phyloP scores from a whole-genome alignment of 2,329 filamentous ascomycete species.

The Fusarium nelsonii region DNA sequence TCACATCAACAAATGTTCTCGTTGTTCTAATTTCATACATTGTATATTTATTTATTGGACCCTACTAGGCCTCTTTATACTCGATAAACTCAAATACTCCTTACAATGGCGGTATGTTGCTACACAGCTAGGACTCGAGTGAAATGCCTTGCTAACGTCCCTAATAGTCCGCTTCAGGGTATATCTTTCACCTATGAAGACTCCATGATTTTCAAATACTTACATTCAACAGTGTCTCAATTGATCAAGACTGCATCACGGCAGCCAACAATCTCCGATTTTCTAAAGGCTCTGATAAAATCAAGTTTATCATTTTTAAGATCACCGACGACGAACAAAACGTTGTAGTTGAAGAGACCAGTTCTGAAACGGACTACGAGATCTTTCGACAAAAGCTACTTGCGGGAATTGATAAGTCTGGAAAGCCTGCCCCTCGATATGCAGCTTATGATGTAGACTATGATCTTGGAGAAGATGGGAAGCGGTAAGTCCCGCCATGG shows the following conservation, averaged over 20 bases:
- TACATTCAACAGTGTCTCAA: constrained; percentile 15
- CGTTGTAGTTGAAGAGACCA: constrained; percentile 31
- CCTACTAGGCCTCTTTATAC: not conserved
- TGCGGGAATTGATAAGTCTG: constrained; percentile 11
- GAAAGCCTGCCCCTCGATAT: constrained; percentile 30
- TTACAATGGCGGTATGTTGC: constrained; percentile 10
- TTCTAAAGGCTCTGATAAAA: constrained; percentile 17
- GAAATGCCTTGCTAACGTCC: fast-evolving
- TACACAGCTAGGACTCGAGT: fast-evolving
- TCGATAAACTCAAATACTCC: not conserved
- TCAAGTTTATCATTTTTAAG: constrained; percentile 36
- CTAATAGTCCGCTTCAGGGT: constrained; percentile 21
- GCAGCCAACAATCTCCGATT: constrained; percentile 24
- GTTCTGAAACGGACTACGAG: constrained; percentile 23
- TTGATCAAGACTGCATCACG: constrained; percentile 30
- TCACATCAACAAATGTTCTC: no score
- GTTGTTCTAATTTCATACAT: no score
- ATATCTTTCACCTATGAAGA: not conserved
- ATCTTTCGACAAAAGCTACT: constrained; percentile 34
- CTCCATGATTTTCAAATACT: not conserved
- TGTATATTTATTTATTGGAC: no score
- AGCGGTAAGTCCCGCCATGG: not conserved
- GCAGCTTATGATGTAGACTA: constrained; percentile 39
- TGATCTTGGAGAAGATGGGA: constrained; percentile 37
- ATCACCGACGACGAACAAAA: constrained; percentile 29